Base-by-base conservation (phyloP, 805 yeast genomes). In the Ogataea methanolica region DNA sequence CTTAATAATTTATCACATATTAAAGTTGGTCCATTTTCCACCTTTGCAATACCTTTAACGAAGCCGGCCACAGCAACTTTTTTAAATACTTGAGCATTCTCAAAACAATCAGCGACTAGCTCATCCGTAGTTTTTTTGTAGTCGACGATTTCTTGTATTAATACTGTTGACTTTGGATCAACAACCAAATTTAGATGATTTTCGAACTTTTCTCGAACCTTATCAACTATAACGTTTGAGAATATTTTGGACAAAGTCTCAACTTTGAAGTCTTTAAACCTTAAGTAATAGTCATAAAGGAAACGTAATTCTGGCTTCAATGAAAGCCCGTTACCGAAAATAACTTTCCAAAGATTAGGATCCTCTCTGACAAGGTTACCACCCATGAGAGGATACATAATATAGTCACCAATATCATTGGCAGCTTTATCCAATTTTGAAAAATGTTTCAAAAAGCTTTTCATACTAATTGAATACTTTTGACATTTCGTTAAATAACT, bases 1-100 rank as follows among this genome's bases (percentile, higher is more conserved):
- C 47, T 49, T 7, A 55, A 41, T 4, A 55, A 35, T n/a, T 33
- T 37, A 33, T 53, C 54, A 38, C 55, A 46, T 5, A 55, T 22
- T 17, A 41, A 9, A n/a, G 29, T 42, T 4, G 49, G 29, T 1
- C 54, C 55, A 43, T 44, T 41, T 12, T 43, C 23, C 2, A 45
- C 34, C 2, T 23, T 22, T 14, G 23, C 17, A 14, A 52, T 37
- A 3, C 41, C 52, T 9, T 40, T 42, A 6, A 37, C 35, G 11
- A 38, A 47, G 16, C 45, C 16, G 14, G 44, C 41, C 31, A 38
- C 21, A 36, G 48, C 23, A 2, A n/a, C 21, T 15, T 33, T 39
- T 22, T 39, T 43, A 19, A 46, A 33, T 16, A 12, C 45, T 11
- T 39, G 31, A 23, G 36, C 31, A 22, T 34, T 14, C 7, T 46